A percentile compares a stretch with the other conserved stretches of the same genome.
These are phyloP conservation scores for Orbilia ellipsospora DNA, from an alignment of 2,329 filamentous ascomycete genomes.

Conservation along the genomic window DNA sequence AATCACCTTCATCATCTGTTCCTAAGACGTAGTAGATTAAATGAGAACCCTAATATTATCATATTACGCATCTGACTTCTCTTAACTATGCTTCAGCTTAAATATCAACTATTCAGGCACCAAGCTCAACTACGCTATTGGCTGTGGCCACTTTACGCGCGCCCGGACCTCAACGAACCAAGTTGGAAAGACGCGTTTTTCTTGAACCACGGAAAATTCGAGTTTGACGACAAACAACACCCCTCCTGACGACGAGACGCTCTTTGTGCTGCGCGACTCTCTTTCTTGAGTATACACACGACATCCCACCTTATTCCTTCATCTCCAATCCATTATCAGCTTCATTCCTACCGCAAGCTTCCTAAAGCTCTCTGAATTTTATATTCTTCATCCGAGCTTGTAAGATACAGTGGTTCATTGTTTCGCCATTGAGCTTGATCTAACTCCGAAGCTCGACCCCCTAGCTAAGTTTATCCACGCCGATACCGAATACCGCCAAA, in stretches of 20 bases:
- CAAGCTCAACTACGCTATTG: too few relatives aligned
- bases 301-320: constrained; percentile 27
- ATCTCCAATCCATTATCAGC: constrained; percentile 6
- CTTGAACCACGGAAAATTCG: constrained; percentile 37
- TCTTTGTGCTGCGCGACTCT: constrained; percentile 11
- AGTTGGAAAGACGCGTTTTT: constrained; percentile 45
- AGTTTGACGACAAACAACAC: constrained; percentile 33
- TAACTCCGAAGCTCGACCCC: constrained; percentile 7
- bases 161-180: not conserved
- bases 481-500: constrained; percentile 22
- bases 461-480: not conserved
- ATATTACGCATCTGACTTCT: too few relatives aligned
- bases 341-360: constrained; percentile 11
- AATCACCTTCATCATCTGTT: too few relatives aligned
- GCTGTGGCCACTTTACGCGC: constrained; percentile 39
- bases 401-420: not conserved
- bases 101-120: too few relatives aligned
- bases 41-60: too few relatives aligned
- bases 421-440: not conserved
- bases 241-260: constrained; percentile 24
- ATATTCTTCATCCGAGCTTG: constrained; percentile 2
- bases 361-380: not conserved
- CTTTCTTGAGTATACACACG: constrained; percentile 16
- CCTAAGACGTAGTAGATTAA: too few relatives aligned
- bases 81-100: too few relatives aligned